A percentile compares a stretch with the other conserved stretches of the same genome.
Evolutionary conservation across 495 filamentous ascomycete species (phyloP).

Genomic region (Aspergillus indologenus): DNA sequence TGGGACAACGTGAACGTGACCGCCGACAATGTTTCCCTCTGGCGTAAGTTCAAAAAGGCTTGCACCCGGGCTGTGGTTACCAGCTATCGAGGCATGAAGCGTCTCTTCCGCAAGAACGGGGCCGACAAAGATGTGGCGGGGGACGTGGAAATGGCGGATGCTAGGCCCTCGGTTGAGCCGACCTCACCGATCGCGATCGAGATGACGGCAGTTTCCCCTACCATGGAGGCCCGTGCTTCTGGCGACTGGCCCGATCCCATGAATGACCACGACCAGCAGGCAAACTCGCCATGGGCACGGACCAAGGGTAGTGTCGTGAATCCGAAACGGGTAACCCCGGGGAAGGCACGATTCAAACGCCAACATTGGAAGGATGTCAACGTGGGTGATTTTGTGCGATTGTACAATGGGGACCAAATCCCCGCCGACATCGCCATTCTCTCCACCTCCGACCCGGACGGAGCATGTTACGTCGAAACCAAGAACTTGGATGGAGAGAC

Average conservation of each 20-base stretch:
- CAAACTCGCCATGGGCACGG: constrained; percentile 29
- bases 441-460: constrained; percentile 87
- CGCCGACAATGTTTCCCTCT: constrained; percentile 75
- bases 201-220: constrained; percentile 92
- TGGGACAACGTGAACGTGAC: constrained; percentile 90
- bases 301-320: constrained; percentile 59
- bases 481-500: constrained; percentile 98
- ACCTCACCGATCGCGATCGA: constrained; percentile 58
- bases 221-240: constrained; percentile 43
- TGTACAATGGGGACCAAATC: constrained; percentile 93
- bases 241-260: not conserved
- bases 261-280: not conserved
- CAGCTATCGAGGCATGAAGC: constrained; percentile 55
- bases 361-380: constrained; percentile 92
- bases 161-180: not conserved
- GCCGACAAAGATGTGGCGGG: constrained; percentile 36
- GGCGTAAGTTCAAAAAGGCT: constrained; percentile 88
- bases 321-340: constrained; percentile 49
- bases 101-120: constrained; percentile 30
- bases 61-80: constrained; percentile 60
- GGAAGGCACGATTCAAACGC: constrained; percentile 73
- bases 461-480: constrained; percentile 92
- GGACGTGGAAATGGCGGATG: constrained; percentile 18
- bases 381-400: constrained; percentile 90
- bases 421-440: constrained; percentile 91